Evolutionary conservation across 768 basidiomycete genomes (phyloP), one percentile per base, ranked within the genome.

Genomic region (Tylopilus felleus): DNA sequence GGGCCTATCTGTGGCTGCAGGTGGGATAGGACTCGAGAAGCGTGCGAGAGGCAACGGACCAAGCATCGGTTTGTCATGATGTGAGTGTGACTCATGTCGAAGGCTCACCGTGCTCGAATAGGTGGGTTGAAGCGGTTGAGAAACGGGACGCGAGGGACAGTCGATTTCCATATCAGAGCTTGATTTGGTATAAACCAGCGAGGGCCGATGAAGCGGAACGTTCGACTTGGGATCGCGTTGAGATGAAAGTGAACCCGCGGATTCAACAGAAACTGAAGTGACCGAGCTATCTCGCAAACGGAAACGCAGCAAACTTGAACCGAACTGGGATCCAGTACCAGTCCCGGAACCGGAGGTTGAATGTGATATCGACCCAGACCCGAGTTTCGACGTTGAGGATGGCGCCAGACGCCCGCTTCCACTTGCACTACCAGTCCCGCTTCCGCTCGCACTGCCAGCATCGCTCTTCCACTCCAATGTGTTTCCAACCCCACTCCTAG

Each of bases 151-250:
- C 7, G 56, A 41, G 5, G 62, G 64, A 35, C 23, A 42, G 31
- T 70, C 70, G 31, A 66, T 29, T 47, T 71, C 65, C 65, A 70
- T 70, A 41, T 66, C 60, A 31, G 52, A 45, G 14, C 44, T 54
- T 41, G 53, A 49, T 8, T 17, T 36, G 13, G 51, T n/a, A 56
- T 47, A 51, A 35, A 51, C 19, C 16, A n/a, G 49, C 5, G 54
- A 58, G 29, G 57, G 50, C 29, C 44, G 57, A 42, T 47, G 53
- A 31, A 57, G 47, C 21, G 42, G 27, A 16, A 33, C n/a, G n/a
- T 23, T 52, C 14, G 23, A 22, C 52, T 57, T 60, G 41, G 9
- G 35, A 25, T 33, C 53, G 45, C 50, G 55, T 27, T 41, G 42
- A 8, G 39, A 49, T 9, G 47, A 50, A 28, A 51, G 46, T 5